Percentiles rank a stretch among this genome's conserved stretches.
Evolutionary conservation across 2,329 filamentous ascomycete species (phyloP).

Genomic region (Fusarium palustre): DNA sequence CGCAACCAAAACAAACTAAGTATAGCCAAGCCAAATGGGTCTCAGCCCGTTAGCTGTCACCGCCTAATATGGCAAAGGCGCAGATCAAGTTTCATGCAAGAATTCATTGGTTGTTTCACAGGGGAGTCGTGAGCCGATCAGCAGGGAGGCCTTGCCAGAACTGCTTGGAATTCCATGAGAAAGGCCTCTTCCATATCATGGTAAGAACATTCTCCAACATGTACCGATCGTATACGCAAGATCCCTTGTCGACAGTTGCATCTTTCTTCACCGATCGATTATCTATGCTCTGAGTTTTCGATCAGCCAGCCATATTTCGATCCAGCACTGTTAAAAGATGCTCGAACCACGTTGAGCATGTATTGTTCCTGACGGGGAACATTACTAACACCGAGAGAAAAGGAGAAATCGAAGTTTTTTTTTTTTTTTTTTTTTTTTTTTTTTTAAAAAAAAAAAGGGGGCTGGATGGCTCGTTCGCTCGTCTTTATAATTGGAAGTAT

Average conservation of each 20-base stretch:
- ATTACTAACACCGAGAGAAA: neutral
- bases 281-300: neutral
- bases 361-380: neutral
- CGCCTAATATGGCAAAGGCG: conserved; percentile 5
- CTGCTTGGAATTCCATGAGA: neutral
- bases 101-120: conserved; percentile 1
- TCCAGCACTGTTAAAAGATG: neutral
- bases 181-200: neutral
- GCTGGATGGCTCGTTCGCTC: neutral
- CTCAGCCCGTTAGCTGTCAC: conserved; percentile 22
- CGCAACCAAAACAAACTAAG: neutral
- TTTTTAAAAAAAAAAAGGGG: neutral
- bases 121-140: neutral
- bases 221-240: neutral
- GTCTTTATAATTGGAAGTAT: neutral
- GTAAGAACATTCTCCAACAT: neutral
- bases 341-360: neutral
- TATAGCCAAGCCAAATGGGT: neutral
- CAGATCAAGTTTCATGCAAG: conserved; percentile 5
- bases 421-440: too few relatives aligned
- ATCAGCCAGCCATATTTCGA: neutral
- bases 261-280: neutral
- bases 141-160: neutral
- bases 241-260: neutral
- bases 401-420: too few relatives aligned